A percentile compares a stretch with the other conserved stretches of the same genome.
Conservation (phyloP, 495 filamentous ascomycete genomes). For the Parathielavia hyrcaniae region DNA sequence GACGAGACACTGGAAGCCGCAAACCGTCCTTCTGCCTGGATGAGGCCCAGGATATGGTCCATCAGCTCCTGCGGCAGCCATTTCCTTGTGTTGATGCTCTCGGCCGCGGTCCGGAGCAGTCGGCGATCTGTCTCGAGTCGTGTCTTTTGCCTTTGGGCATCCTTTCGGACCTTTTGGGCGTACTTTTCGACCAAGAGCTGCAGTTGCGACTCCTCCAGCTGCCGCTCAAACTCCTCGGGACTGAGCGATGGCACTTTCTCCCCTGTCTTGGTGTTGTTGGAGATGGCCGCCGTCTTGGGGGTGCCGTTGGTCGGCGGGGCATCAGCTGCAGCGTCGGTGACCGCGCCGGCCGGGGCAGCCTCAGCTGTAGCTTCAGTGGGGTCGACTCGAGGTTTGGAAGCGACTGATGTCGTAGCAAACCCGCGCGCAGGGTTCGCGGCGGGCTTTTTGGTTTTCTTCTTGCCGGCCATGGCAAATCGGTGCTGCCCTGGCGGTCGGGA, state of each 20-base stretch:
- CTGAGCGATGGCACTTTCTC: constrained; percentile 47
- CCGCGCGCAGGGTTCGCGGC: constrained; percentile 78
- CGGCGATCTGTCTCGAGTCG: constrained; percentile 75
- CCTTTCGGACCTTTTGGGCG: constrained; percentile 59
- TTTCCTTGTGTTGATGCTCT: constrained; percentile 59
- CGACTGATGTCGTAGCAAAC: constrained; percentile 85
- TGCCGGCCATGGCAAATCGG: constrained; percentile 57
- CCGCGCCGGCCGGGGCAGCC: constrained; percentile 21
- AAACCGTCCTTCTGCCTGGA: constrained; percentile 47
- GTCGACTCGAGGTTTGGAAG: constrained; percentile 57
- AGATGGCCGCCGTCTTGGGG: constrained; percentile 27
- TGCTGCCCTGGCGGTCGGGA: constrained; percentile 2
- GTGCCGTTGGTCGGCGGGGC: constrained; percentile 34
- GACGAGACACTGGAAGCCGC: constrained; percentile 40
- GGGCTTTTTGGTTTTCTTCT: constrained; percentile 86
- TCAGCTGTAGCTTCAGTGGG: constrained; percentile 35
- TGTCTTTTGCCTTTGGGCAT: constrained; percentile 60
- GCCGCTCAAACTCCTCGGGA: constrained; percentile 77
- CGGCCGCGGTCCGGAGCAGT: constrained; percentile 66
- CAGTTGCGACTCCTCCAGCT: constrained; percentile 74
- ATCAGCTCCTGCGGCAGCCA: constrained; percentile 79
- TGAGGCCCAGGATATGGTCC: constrained; percentile 61
- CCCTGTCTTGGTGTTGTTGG: constrained; percentile 33
- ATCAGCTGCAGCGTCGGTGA: constrained; percentile 26
- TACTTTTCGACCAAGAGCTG: constrained; percentile 78